These are phyloP conservation scores for Pouteria glomerata DNA, from an alignment of 148 eudicot genomes.

Conservation along the genomic window DNA sequence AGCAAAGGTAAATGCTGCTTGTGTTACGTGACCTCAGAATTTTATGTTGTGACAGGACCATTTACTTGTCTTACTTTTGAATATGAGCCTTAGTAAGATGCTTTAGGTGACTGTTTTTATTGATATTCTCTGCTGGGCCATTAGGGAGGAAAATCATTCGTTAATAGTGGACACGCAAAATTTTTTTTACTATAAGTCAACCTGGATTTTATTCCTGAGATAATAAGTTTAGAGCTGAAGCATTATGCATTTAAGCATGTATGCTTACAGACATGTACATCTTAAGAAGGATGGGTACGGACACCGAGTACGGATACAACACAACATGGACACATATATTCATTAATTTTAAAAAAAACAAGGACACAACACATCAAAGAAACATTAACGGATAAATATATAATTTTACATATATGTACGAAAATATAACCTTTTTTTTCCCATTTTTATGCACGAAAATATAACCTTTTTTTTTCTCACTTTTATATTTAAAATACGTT, in stretches of 20 bases:
- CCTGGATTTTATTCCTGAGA: not conserved
- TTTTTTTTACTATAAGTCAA: not conserved
- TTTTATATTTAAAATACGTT: too few species aligned
- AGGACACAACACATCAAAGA: too few species aligned
- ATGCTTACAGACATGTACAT: too few species aligned
- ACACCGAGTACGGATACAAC: too few species aligned
- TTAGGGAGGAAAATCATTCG: not conserved
- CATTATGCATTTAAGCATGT: not conserved
- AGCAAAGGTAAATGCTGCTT: slow-evolving; percentile 49
- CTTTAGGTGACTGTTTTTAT: slow-evolving; percentile 1
- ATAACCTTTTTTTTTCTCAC: too few species aligned
- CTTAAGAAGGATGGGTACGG: too few species aligned
- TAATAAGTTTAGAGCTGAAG: not conserved
- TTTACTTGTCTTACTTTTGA: not conserved
- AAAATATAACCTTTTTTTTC: too few species aligned
- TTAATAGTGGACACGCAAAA: not conserved
- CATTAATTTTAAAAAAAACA: too few species aligned
- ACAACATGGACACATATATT: too few species aligned
- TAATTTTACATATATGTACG: too few species aligned
- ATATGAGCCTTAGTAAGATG: not conserved
- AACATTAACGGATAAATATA: too few species aligned
- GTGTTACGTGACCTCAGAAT: not conserved
- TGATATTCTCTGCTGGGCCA: not conserved
- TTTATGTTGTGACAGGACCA: not conserved
- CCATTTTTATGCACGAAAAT: too few species aligned